Evolutionary conservation across 2,329 filamentous ascomycete genomes (phyloP), one percentile per base, ranked within the genome.

Genomic region (Huntiella omanensis): DNA sequence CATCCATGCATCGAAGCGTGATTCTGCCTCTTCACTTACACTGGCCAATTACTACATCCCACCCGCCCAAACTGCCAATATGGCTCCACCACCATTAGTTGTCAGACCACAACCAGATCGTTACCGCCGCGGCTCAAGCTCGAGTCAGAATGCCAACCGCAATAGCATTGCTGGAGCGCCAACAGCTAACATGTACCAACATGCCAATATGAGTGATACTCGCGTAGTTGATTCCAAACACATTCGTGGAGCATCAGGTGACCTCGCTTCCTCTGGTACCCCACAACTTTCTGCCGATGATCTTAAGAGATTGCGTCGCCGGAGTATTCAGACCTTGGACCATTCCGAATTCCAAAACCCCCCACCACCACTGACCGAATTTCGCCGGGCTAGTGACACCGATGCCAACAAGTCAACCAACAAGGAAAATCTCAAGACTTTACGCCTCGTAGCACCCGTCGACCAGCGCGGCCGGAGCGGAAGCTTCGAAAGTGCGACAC

Each of bases 231-330:
- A 48, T 53, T 48, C 33, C 3, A n/a, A 49, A 50, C 46, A 52
- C 43, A 37, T 47, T 16, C 38, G 36, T 28, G 36, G 44, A 33
- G 37, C 44, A 16, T 44, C 49, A 15, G 44, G 40, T 36, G 37
- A 49, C n/a, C 19, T 35, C 5, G 11, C 33, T 35, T 10, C 39
- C 34, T 28, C 38, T 36, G 17, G 28, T 17, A 11, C 44, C 19
- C 22, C 39, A 19, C 28, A 40, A 19, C 5, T 43, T n/a, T 39
- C 46, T 34, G 13, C 43, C 17, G 44, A 52, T n/a, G 43, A 88
- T 22, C 73, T 77, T 7, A 85, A 81, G 61, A 73, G 83, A 57
- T 81, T 86, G 61, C 73, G 86, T 54, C 76, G 86, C 57, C 77
- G 86, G 53, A 95, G 86, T 62, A 73, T 92, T 64, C 83, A 83